Base-by-base conservation (phyloP, 352 stramenopile genomes). In the Phytophthora megakarya region DNA sequence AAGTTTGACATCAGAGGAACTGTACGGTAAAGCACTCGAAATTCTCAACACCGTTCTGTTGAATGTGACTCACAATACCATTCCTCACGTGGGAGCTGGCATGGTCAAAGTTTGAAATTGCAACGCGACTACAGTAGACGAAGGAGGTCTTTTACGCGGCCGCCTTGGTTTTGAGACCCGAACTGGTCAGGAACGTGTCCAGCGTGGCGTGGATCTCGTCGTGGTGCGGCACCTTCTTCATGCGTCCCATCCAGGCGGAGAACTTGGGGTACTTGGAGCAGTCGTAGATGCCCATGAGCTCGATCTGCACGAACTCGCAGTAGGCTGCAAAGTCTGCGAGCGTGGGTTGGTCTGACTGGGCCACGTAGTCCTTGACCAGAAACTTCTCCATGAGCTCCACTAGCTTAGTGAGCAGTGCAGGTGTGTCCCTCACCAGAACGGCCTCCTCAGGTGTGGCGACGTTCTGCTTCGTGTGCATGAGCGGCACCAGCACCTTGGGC, bases 291-390 rank as follows among this genome's bases (percentile, higher is more conserved):
- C 52, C 58, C 25, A 78, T 71, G 11, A 65, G 28, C 51, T 81
- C 66, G 10, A 81, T 39, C 60, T 81, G 76, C 49, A 76, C 76
- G 30, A 70, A 65, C 61, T 84, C 72, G 25, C 70, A 80, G 68
- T 84, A 81, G n/a, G 55, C 38, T 0, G 64, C 62, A n/a, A 65
- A 67, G 47, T 84, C 76, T 0, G 73, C 76, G 38, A 84, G 42
- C 18, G 76, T 84, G 6, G 73, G 70, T 3, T 33, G 21, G 45
- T 73, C 39, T 38, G 72, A 73, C 15, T 61, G 44, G 0, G 73
- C 75, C 23, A 81, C 45, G 44, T 55, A 84, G 47, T 72, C 54
- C 0, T 72, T 67, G 25, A 68, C 55, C 13, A 84, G 46, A 16
- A 76, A 76, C 40, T 49, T 63, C 46, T 81, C 75, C n/a, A 84